phyloP scores from a whole-genome alignment of 2,329 filamentous ascomycete species.

The Aspergillus floridensis region DNA sequence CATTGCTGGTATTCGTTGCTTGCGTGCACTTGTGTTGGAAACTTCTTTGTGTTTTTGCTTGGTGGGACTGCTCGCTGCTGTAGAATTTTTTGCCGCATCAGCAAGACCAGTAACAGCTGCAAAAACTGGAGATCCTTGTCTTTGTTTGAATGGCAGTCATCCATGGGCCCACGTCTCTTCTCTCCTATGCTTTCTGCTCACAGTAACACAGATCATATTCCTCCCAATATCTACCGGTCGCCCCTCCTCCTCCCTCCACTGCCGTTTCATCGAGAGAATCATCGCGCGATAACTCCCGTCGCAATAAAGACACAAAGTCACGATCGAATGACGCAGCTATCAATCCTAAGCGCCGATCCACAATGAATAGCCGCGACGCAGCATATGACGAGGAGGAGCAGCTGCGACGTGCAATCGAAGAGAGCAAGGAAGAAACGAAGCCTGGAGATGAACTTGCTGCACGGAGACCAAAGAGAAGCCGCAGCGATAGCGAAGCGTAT shows the following conservation, averaged over 20 bases:
- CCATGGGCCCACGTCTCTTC: neutral
- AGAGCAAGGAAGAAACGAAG: constrained; percentile 79
- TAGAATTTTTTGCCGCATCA: neutral
- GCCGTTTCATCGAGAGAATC: constrained; percentile 45
- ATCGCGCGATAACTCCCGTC: constrained; percentile 40
- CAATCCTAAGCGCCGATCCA: constrained; percentile 80
- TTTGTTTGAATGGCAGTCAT: neutral
- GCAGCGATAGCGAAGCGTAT: constrained; percentile 93
- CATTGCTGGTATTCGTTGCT: neutral
- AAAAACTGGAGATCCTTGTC: neutral
- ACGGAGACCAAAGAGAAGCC: constrained; percentile 73
- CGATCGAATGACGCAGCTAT: constrained; percentile 54
- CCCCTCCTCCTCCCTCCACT: constrained; percentile 46
- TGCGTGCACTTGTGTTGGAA: too few species aligned
- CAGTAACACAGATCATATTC: constrained; percentile 54
- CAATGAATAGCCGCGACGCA: constrained; percentile 94
- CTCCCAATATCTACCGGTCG: constrained; percentile 62
- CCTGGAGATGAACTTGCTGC: constrained; percentile 54
- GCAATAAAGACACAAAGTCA: constrained; percentile 42
- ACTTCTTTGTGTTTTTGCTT: neutral
- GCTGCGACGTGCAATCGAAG: constrained; percentile 83
- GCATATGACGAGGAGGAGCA: constrained; percentile 95
- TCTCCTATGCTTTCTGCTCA: constrained; percentile 26
- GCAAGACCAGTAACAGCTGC: neutral
- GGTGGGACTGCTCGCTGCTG: neutral